Percentiles rank a stretch among this genome's conserved stretches.
phyloP scores from a whole-genome alignment of 495 filamentous ascomycete genomes.

The Parmelia sp. region DNA sequence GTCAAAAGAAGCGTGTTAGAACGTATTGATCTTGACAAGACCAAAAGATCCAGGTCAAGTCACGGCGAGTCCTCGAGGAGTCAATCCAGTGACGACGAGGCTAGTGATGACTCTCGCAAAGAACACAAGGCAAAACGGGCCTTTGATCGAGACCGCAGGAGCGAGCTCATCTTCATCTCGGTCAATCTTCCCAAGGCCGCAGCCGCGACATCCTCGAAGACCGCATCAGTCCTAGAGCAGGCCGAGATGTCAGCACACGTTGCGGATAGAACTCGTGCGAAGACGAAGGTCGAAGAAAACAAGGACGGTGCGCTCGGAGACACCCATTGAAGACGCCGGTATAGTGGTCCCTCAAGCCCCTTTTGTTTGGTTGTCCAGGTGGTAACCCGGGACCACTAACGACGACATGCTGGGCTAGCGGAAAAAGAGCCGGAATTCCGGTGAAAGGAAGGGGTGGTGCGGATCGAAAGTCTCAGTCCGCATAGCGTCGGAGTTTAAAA shows the following conservation, averaged over 20 bases:
- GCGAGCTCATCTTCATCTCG: conserved; percentile 21
- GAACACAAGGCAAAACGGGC: background rate
- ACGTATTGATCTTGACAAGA: too few species aligned
- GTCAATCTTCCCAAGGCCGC: conserved; percentile 7
- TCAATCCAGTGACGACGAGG: background rate
- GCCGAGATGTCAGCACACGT: background rate
- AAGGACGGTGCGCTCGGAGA: conserved; percentile 1
- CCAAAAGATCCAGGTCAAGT: background rate
- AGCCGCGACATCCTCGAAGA: background rate
- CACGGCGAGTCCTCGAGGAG: background rate
- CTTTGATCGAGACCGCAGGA: conserved; percentile 10
- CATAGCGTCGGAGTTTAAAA: conserved; percentile 7
- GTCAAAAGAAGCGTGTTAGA: background rate
- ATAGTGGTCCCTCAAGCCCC: too few species aligned
- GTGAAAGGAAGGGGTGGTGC: background rate
- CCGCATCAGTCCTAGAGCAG: background rate
- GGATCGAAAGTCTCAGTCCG: background rate
- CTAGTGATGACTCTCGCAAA: conserved; percentile 14
- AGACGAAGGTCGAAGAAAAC: background rate
- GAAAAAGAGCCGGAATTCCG: background rate
- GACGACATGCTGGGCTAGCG: background rate
- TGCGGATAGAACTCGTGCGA: background rate
- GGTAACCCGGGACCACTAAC: too few species aligned
- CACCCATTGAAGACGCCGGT: background rate
- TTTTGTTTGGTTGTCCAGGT: too few species aligned